phyloP scores from a whole-genome alignment of 202 grass and related monocot genomes.

The Alloteropsis angusta region DNA sequence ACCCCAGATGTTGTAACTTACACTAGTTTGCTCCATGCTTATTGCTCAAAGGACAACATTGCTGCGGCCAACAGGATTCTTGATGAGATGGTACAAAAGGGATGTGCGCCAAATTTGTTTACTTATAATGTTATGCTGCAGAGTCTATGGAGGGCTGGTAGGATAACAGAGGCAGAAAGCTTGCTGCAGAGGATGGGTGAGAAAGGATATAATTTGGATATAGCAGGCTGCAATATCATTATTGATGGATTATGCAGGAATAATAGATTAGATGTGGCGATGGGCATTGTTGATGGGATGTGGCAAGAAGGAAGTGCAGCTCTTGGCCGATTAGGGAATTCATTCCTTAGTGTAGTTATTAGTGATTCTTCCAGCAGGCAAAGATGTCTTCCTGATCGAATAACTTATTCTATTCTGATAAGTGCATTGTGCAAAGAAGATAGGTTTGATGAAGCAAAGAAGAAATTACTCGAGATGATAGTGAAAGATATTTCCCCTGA shows the following conservation, averaged over 20 bases:
- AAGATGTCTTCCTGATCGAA: conserved; percentile 60
- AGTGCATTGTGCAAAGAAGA: conserved; percentile 62
- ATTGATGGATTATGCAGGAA: conserved; percentile 81
- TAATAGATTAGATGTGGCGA: conserved; percentile 67
- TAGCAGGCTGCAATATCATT: conserved; percentile 82
- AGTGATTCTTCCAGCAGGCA: conserved; percentile 38
- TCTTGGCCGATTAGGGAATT: conserved; percentile 71
- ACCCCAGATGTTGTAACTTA: conserved; percentile 84
- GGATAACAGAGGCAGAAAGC: conserved; percentile 51
- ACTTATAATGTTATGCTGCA: conserved; percentile 79
- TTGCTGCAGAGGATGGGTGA: conserved; percentile 73
- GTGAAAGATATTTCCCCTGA: conserved; percentile 66
- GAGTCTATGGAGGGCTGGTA: conserved; percentile 82
- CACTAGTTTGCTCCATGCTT: conserved; percentile 71
- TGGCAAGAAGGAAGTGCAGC: conserved; percentile 75
- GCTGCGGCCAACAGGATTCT: conserved; percentile 61
- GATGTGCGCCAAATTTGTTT: conserved; percentile 57
- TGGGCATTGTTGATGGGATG: conserved; percentile 80
- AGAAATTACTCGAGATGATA: conserved; percentile 75
- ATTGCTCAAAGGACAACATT: conserved; percentile 59
- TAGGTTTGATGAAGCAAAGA: conserved; percentile 78
- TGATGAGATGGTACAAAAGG: conserved; percentile 58
- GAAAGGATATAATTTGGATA: conserved; percentile 63
- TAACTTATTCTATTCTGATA: conserved; percentile 85
- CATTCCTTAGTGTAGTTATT: conserved; percentile 49